Evolutionary conservation across 768 basidiomycete species (phyloP), one percentile per base, ranked within the genome.

Genomic region (Exsudoporus frostii): DNA sequence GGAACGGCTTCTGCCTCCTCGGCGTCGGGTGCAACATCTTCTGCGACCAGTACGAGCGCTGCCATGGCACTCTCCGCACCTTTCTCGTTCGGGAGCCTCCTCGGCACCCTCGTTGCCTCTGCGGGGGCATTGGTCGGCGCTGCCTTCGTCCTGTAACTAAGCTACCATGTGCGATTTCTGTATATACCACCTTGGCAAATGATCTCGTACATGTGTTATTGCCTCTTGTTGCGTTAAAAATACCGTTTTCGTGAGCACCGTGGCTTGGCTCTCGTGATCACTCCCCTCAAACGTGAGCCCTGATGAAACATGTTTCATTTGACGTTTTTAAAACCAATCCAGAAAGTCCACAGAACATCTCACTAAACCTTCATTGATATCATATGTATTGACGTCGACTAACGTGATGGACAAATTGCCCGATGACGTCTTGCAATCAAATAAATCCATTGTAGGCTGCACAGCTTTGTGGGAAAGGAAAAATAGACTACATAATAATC

Each of bases 61-160:
- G 69, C 67, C 13, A 54, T 58, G 27, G 51, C 37, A 6, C 49
- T 62, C 5, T 44, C 46, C 0, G 51, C 37, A 1, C 58, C 67
- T 0, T 45, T 67, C 44, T 55, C 69, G 1, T 52, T 65, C 17
- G 54, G 51, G 1, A 32, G 50, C 9, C 11, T 62, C 8, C 36
- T 69, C 1, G 61, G 65, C 14, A 56, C 57, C 19, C 54, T 69
- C 3, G 50, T 69, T 33, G 60, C 60, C 9, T 67, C 67, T 1
- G 65, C 61, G 15, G 69, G 65, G 22, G 55, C 53, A 5, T 49
- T 69, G 44, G 39, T 64, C 3, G 68, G 68, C 20, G 65, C 67
- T 5, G 63, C 56, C 5, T 30, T 69, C 3, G 48, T 65, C 13
- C 19, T 71, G 48, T 69, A 48, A 57, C 43, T 38, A 43, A n/a